Base-by-base conservation (phyloP, 2,329 filamentous ascomycete genomes). In the Neonectria coccinea region DNA sequence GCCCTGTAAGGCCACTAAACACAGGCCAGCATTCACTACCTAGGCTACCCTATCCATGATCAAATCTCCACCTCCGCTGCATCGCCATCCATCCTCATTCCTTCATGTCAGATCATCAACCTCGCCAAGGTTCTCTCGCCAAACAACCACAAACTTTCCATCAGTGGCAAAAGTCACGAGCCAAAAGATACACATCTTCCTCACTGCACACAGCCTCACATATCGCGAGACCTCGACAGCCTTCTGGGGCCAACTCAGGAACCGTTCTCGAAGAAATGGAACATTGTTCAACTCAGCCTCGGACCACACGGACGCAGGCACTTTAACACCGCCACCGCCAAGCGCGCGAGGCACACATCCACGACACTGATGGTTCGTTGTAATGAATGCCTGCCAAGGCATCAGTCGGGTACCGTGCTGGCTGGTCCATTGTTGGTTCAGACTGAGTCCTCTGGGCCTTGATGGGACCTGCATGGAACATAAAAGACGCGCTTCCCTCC, bases 401-500 rank as follows among this genome's bases (percentile, higher is more conserved):
- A 22, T 12, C 44, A 16, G 20, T 7, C 44, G 11, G 14, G 45
- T 4, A 42, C 39, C n/a, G 12, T 48, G 45, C 45, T 27, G 22
- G 45, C 25, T 29, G 18, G 11, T 11, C 29, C 29, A 29, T 29
- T 25, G 25, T 25, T 25, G 25, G 25, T 25, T 1, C 25, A 25
- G 25, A 25, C 5, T 6, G 25, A 25, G 7, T 5, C 42, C 16
- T 42, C 11, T 18, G n/a, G n/a, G 4, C 11, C 42, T 5, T 25
- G 45, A n/a, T 25, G 44, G 22, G 20, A 27, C 22, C 45, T 48
- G 45, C 39, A 48, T 48, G 14, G 16, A n/a, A 27, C 22, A 48
- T 27, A 48, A 48, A 48, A 48, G 45, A 48, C 25, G 25, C 45
- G 45, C 10, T 9, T 25, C 45, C 45, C 45, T 48, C 45, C 45